Base-by-base conservation (phyloP, 768 basidiomycete species). In the Mycena rosella region DNA sequence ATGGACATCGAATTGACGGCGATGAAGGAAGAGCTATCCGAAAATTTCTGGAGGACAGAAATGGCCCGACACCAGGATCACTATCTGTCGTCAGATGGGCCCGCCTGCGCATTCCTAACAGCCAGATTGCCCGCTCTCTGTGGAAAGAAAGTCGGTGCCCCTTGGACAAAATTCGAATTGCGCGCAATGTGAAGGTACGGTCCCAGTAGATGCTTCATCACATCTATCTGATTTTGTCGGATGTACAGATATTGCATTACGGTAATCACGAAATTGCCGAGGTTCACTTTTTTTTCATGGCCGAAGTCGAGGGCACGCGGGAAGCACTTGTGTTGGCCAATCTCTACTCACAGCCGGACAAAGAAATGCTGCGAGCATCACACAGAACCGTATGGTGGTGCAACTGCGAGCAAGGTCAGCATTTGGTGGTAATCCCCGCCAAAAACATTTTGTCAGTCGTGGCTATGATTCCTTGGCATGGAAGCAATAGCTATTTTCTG, bases 61-160 rank as follows among this genome's bases (percentile, higher is more conserved):
- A 32, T 29, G 65, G 34, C 20, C 34, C 20, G 3, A 1, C 42
- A n/a, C 15, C 54, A 48, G 2, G 49, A 34, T 0, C 22, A 10
- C 6, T 59, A 34, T 5, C 18, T 1, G 8, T 57, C 49, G 8
- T 47, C 22, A 29, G 62, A 2, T 75, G 73, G 73, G 74, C 74
- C 20, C 49, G 67, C 0, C 40, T 76, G 0, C 66, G 48, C 0
- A 55, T 77, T 11, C 73, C 76, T 9, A 77, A 72, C 57, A 71
- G 74, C 1, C 76, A 76, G 27, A 71, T 74, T 27, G 73, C 68
- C 1, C 57, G 68, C 1, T 74, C 66, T 13, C 55, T 60, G 3
- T 75, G 55, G 63, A 68, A 67, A 44, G 75, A 76, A 44, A 38
- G 55, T 20, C 66, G 52, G 22, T 62, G 58, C 24, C 60, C 55